These are phyloP conservation scores for Backusella liffmaniae DNA, from an alignment of 192 early-diverging fungal species.

Conservation along the genomic window DNA sequence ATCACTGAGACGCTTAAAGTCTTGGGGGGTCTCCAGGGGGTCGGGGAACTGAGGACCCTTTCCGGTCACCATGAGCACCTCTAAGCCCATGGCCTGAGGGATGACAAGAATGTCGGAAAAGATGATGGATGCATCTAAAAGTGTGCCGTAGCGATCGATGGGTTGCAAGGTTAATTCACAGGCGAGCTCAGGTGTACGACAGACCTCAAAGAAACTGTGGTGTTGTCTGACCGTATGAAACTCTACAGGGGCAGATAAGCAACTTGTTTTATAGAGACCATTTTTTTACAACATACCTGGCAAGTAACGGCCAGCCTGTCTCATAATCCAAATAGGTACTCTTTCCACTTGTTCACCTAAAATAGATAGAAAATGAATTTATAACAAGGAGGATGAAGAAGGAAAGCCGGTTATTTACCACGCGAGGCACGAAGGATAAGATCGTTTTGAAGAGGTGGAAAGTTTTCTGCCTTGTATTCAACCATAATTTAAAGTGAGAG, in stretches of 20 bases:
- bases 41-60: constrained; percentile 89
- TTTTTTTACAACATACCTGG: constrained; percentile 55
- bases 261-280: too few species aligned
- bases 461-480: constrained; percentile 34
- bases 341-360: constrained; percentile 68
- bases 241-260: constrained; percentile 49
- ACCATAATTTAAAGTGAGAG: neutral
- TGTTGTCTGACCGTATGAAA: constrained; percentile 81
- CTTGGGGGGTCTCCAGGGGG: constrained; percentile 71
- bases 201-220: constrained; percentile 95
- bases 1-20: constrained; percentile 63
- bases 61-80: constrained; percentile 90
- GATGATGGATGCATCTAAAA: constrained; percentile 96
- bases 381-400: too few species aligned
- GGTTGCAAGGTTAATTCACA: constrained; percentile 96
- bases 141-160: constrained; percentile 84
- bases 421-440: constrained; percentile 84
- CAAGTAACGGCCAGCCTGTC: constrained; percentile 96
- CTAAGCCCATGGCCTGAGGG: constrained; percentile 94
- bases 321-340: constrained; percentile 96
- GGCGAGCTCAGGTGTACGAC: constrained; percentile 88
- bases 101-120: constrained; percentile 98
- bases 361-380: neutral
- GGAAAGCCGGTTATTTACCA: constrained; percentile 42
- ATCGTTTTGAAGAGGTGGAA: constrained; percentile 90